A percentile compares a stretch with the other conserved stretches of the same genome.
Conservation (phyloP, 2,329 filamentous ascomycete genomes). For the Blastomyces silverae region DNA sequence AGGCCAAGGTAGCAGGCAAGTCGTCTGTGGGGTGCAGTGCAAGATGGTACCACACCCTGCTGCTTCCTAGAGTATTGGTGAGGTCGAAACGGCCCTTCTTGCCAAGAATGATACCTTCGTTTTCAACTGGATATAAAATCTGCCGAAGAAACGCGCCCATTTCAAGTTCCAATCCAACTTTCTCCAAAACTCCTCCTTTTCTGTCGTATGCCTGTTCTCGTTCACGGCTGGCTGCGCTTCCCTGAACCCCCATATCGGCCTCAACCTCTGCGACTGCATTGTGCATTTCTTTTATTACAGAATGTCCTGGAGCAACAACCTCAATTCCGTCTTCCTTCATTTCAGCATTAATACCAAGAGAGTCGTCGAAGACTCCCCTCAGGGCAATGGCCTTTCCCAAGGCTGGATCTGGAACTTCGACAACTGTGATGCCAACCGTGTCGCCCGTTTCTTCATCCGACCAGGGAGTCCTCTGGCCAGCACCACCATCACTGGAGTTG, state of each 20-base stretch:
- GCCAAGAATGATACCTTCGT: constrained; percentile 73
- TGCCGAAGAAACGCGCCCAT: constrained; percentile 74
- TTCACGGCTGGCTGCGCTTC: constrained; percentile 60
- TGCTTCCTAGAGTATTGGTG: constrained; percentile 65
- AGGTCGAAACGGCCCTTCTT: constrained; percentile 74
- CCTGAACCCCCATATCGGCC: constrained; percentile 69
- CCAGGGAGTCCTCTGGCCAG: constrained; percentile 56
- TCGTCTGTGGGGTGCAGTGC: constrained; percentile 88
- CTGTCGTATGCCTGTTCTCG: constrained; percentile 73
- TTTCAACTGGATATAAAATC: constrained; percentile 69
- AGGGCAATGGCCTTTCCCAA: constrained; percentile 85
- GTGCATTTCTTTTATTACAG: constrained; percentile 80
- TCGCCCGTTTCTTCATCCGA: constrained; percentile 67
- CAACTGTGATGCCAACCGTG: constrained; percentile 78
- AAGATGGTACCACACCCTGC: constrained; percentile 91
- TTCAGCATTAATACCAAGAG: constrained; percentile 86
- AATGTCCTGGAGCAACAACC: constrained; percentile 65
- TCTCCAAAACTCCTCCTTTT: constrained; percentile 76
- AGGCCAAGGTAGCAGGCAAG: constrained; percentile 65
- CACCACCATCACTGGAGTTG: constrained; percentile 59
- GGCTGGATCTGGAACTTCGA: constrained; percentile 73
- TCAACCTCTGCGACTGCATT: constrained; percentile 69
- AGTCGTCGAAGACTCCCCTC: constrained; percentile 86
- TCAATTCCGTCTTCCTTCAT: constrained; percentile 94
- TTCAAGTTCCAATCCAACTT: constrained; percentile 73